Evolutionary conservation across 495 filamentous ascomycete species (phyloP).

Genomic region (Penicillium goetzii): DNA sequence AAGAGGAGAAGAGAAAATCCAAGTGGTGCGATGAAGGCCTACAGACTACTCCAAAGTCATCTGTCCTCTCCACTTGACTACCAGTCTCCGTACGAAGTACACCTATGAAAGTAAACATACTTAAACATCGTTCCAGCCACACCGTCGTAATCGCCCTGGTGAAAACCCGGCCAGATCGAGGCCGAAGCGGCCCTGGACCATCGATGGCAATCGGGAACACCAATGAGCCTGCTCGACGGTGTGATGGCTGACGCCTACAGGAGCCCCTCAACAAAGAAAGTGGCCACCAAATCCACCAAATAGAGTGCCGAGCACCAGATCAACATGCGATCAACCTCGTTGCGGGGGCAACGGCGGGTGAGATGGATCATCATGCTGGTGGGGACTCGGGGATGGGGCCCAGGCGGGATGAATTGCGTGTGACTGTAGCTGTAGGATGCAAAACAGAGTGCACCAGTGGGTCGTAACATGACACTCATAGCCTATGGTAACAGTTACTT

Average conservation of each 20-base stretch:
- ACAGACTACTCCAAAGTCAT: background rate
- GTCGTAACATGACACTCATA: background rate
- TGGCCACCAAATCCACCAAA: slow-evolving; percentile 9
- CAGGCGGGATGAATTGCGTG: slow-evolving; percentile 10
- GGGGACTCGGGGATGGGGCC: background rate
- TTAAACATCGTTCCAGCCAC: background rate
- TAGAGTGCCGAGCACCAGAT: slow-evolving; percentile 24
- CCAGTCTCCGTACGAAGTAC: too few relatives aligned
- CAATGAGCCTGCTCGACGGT: slow-evolving; percentile 10
- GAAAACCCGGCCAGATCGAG: slow-evolving; percentile 17
- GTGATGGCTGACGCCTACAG: slow-evolving; percentile 2
- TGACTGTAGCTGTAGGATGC: background rate
- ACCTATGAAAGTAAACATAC: slow-evolving; percentile 4
- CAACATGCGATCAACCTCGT: slow-evolving; percentile 16
- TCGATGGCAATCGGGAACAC: background rate
- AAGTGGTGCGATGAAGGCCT: background rate
- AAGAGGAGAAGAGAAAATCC: slow-evolving; percentile 2
- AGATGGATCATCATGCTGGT: too few relatives aligned
- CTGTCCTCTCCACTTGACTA: background rate
- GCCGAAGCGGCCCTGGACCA: slow-evolving; percentile 11
- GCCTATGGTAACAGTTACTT: background rate
- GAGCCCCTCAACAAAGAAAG: slow-evolving; percentile 22
- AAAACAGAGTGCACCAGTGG: background rate
- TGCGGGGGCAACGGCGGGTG: background rate
- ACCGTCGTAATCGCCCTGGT: slow-evolving; percentile 2